Base-by-base conservation (phyloP, 202 grass and related monocot species). In the Dendrocalamus latiflorus region DNA sequence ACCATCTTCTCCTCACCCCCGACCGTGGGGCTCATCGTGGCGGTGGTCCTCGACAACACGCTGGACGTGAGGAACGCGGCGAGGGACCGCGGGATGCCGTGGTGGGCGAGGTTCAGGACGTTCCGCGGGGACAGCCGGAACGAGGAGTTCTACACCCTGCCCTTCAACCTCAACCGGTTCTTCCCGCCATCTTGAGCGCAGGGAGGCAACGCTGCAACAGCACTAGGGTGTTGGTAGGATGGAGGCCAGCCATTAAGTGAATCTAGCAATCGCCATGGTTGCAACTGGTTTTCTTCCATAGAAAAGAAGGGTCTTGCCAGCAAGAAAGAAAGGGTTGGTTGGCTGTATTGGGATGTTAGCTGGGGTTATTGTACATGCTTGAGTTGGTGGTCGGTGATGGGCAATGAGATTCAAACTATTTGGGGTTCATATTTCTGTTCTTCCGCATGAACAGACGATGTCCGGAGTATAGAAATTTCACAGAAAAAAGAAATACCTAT, bases 61-160 rank as follows among this genome's bases (percentile, higher is more conserved):
- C 30, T 97, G 74, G 91, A 91, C 2, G 91, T 93, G 16, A 83
- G 62, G 54, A 79, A 89, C 3, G 80, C 89, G 0, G 76, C 62
- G 5, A 91, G 84, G 68, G 94, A 97, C 69, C 84, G 94, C 30
- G 94, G 94, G 15, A 97, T 97, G 94, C 91, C 86, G 10, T 97
- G 91, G 91, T 97, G 94, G 94, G 75, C 86, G 28, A 91, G 90
- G 33, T 97, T 97, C 68, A 82, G 94, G 63, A 93, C 94, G 8
- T 97, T 97, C 65, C 80, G 91, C 10, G 91, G 94, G 11, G 94
- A 97, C 71, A 91, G 86, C 59, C 81, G 94, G 20, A 97, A 86
- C n/a, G 89, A 84, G 80, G 94, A 97, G 77, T 93, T 97, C 39
- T 97, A 97, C 48, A 89, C 80, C 8, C 94, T 97, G 61, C 94